Base-by-base conservation (phyloP, 2,329 filamentous ascomycete species). In the Teratosphaeria gauchensis region DNA sequence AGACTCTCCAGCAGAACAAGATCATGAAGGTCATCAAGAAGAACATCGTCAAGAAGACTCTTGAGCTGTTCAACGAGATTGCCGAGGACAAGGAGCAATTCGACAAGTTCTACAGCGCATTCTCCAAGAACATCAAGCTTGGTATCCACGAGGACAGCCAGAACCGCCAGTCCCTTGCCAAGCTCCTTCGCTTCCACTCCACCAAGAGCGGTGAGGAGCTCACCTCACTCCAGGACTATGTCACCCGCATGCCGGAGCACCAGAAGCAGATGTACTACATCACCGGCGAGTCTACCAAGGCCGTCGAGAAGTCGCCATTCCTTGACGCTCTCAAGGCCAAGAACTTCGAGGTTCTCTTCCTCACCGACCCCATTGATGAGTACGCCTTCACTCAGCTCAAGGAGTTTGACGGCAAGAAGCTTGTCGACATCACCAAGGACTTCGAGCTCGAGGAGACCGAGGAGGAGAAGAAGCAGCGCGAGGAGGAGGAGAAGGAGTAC, bases 11-110 rank as follows among this genome's bases (percentile, higher is more conserved):
- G 82, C 94, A 97, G 85, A 99, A 97, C 89, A 97, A 97, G 91
- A 99, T 99, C 84, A 97, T 97, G 94, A 97, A 97, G 89, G 94
- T 97, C 78, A 97, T 97, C 86, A 95, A 95, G 87, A 99, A 99
- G 91, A 99, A 99, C 88, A 96, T 99, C 67, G 92, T 99, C 84
- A 99, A 97, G 92, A 99, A 99, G 90, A 90, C 90, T 66, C 90
- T 99, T 67, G 94, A 99, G 84, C 90, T 99, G 77, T 99, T 99
- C 88, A 85, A 86, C 73, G 94, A 99, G 84, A 99, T 99, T 66
- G 87, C 94, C 61, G 94, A 99, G 84, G 94, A 99, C 81, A 95
- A 95, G 81, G 94, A 99, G 86, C 90, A 96, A 79, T 99, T 99
- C 77, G 94, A 99, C 87, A 99, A 99, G 87, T 99, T 99, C 88